phyloP scores from a whole-genome alignment of 2,329 filamentous ascomycete genomes.

The Phoma sp. region DNA sequence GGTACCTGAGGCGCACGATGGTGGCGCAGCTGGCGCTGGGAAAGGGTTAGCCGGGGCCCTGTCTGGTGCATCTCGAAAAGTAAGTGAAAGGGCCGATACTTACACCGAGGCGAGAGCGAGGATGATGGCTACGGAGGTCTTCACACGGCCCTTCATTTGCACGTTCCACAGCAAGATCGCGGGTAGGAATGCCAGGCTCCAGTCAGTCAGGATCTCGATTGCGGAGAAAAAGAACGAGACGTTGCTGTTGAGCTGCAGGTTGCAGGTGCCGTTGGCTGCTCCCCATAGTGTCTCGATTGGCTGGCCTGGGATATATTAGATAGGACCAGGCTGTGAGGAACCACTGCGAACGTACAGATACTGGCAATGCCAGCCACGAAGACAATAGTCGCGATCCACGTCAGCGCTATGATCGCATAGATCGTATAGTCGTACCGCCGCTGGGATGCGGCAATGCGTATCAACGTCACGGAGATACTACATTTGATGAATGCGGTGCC shows the following conservation, averaged over 20 bases:
- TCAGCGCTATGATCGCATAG: conserved; percentile 21
- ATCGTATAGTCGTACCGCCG: conserved; percentile 17
- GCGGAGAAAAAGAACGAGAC: conserved; percentile 30
- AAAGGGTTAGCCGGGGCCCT: neutral
- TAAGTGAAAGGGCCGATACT: conserved; percentile 16
- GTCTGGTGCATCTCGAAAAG: neutral
- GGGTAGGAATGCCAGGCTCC: conserved; percentile 27
- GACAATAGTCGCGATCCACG: conserved; percentile 22
- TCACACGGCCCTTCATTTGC: conserved; percentile 46
- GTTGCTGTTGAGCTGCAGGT: conserved; percentile 28
- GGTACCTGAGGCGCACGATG: conserved; percentile 52
- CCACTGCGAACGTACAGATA: conserved; percentile 19
- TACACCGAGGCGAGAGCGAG: conserved; percentile 52
- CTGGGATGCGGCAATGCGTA: conserved; percentile 25
- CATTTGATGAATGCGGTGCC: conserved; percentile 29
- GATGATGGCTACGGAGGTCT: conserved; percentile 49
- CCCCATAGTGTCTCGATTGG: conserved; percentile 31
- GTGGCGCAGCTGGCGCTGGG: conserved; percentile 45
- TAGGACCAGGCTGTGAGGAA: neutral
- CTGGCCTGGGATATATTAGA: conserved; percentile 14
- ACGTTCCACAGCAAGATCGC: conserved; percentile 30
- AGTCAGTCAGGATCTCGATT: conserved; percentile 29
- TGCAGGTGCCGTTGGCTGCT: conserved; percentile 26
- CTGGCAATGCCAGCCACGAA: conserved; percentile 29
- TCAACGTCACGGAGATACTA: conserved; percentile 27